Evolutionary conservation across 1,284 basidiomycete genomes (phyloP).

Genomic region (Naganishia albida): DNA sequence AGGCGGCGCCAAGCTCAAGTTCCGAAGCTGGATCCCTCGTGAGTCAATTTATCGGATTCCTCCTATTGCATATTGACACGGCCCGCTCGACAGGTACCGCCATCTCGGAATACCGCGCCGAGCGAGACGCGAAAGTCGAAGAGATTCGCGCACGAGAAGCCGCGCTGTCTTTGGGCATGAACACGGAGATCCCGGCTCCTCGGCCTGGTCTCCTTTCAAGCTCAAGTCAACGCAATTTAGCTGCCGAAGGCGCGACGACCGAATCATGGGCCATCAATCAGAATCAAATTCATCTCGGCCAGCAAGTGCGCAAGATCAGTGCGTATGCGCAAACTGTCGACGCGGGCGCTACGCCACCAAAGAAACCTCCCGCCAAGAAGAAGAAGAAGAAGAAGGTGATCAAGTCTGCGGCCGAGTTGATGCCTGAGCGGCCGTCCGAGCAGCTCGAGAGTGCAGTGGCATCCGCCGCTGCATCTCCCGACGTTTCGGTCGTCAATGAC

Average conservation of each 20-base stretch:
- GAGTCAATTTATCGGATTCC: background rate
- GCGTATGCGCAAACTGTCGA: slow-evolving; percentile 4
- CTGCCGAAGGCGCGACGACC: slow-evolving; percentile 7
- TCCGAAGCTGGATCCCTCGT: slow-evolving; percentile 25
- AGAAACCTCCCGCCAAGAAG: slow-evolving; percentile 21
- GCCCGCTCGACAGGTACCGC: background rate
- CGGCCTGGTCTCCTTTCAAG: background rate
- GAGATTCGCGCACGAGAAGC: slow-evolving; percentile 13
- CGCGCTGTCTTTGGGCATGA: background rate
- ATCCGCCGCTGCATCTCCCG: slow-evolving; percentile 11
- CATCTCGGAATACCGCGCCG: slow-evolving; percentile 13
- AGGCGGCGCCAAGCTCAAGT: slow-evolving; percentile 5
- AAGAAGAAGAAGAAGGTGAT: slow-evolving; percentile 29
- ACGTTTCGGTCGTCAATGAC: slow-evolving; percentile 7
- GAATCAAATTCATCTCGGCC: slow-evolving; percentile 17
- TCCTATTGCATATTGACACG: background rate
- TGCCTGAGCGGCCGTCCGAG: slow-evolving; percentile 7
- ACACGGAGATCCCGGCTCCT: background rate
- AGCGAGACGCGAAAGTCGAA: slow-evolving; percentile 22
- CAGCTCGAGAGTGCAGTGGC: background rate
- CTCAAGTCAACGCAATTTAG: slow-evolving; percentile 11
- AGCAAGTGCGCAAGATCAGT: slow-evolving; percentile 25
- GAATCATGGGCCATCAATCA: slow-evolving; percentile 12
- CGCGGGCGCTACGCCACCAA: slow-evolving; percentile 1
- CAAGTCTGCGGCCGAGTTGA: slow-evolving; percentile 13